A percentile compares a stretch with the other conserved stretches of the same genome.
Conservation (phyloP, 306 rosid genomes). For the Rosa lucieae region DNA sequence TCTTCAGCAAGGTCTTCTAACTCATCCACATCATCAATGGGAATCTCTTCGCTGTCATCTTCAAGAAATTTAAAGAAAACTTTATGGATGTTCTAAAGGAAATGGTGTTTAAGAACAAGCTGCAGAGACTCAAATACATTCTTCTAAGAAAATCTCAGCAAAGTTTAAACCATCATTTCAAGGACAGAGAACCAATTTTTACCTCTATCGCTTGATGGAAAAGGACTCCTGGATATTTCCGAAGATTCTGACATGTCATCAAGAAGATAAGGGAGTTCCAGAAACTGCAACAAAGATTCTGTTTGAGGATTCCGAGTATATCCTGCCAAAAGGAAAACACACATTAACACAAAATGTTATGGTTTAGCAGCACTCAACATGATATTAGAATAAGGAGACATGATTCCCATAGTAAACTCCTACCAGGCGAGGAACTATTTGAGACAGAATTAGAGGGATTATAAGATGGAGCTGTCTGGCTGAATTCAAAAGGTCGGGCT, state of each 20-base stretch:
- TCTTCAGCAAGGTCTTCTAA: conserved; percentile 41
- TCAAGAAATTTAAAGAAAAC: conserved; percentile 36
- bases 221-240: conserved; percentile 40
- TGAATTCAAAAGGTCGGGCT: conserved; percentile 70
- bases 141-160: neutral
- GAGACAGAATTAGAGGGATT: conserved; percentile 53
- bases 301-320: conserved; percentile 76
- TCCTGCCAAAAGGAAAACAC: conserved; percentile 42
- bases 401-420: conserved; percentile 14
- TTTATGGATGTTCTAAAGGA: neutral
- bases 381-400: conserved; percentile 7
- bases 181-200: conserved; percentile 18
- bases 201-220: conserved; percentile 53
- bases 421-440: conserved; percentile 42
- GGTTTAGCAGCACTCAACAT: conserved; percentile 3
- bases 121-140: neutral
- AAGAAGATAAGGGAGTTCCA: conserved; percentile 89
- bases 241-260: conserved; percentile 49
- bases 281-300: conserved; percentile 70
- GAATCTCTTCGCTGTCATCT: conserved; percentile 62
- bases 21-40: conserved; percentile 76
- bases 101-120: neutral
- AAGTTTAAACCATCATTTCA: neutral
- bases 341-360: neutral
- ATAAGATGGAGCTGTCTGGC: conserved; percentile 67